Conservation (phyloP, 768 basidiomycete genomes). For the Termitomyces sp. region DNA sequence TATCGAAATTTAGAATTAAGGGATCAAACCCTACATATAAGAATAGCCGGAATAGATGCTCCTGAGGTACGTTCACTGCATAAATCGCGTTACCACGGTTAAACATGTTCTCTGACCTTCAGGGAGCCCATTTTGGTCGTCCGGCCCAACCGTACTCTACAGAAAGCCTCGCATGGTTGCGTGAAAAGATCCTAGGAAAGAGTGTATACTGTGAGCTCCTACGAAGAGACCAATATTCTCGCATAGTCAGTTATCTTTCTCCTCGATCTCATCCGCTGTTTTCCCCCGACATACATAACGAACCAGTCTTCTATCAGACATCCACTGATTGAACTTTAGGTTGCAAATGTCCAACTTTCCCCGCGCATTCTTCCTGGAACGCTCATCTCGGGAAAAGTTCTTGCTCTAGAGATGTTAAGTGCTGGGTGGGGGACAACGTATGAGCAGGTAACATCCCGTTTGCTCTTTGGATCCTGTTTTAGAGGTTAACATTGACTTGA, state of each 20-base stretch:
- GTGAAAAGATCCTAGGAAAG: slow-evolving; percentile 49
- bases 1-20: slow-evolving; percentile 55
- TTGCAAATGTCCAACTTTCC: slow-evolving; percentile 59
- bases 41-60: slow-evolving; percentile 89
- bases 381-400: slow-evolving; percentile 41
- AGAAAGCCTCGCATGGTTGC: slow-evolving; percentile 79
- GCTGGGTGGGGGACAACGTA: slow-evolving; percentile 79
- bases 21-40: slow-evolving; percentile 80
- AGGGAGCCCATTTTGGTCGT: slow-evolving; percentile 85
- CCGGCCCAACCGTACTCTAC: slow-evolving; percentile 68
- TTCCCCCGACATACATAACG: not conserved
- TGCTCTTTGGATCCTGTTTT: not conserved
- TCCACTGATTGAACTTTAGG: slow-evolving; percentile 36
- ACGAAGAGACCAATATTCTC: slow-evolving; percentile 78
- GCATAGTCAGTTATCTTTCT: slow-evolving; percentile 54
- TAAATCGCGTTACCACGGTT: not conserved
- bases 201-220: slow-evolving; percentile 69
- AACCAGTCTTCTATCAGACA: not conserved
- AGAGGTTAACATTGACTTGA: not conserved
- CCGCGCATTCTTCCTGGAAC: slow-evolving; percentile 51
- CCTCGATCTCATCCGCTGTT: not conserved
- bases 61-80: slow-evolving; percentile 63
- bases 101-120: not conserved
- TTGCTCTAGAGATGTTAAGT: slow-evolving; percentile 73
- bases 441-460: slow-evolving; percentile 40